phyloP scores from a whole-genome alignment of 169 alveolate genomes.

The Eimeria tenella region DNA sequence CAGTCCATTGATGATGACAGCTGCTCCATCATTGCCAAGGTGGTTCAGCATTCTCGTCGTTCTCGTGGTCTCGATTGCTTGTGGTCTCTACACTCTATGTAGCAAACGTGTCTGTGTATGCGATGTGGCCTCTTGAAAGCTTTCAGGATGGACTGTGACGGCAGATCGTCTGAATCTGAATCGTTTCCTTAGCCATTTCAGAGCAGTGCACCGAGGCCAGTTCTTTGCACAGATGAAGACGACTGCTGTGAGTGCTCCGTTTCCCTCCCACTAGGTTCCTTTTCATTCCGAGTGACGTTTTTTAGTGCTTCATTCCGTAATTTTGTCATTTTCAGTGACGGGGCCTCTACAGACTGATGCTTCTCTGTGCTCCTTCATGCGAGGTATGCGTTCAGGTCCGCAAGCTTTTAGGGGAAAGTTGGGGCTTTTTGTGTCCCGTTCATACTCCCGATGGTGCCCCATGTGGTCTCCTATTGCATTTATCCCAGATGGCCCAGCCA shows the following conservation, averaged over 20 bases:
- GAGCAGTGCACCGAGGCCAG: constrained; percentile 99
- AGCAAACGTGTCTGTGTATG: background rate
- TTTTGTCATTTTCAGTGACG: background rate
- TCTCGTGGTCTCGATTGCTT: no score
- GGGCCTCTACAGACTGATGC: background rate
- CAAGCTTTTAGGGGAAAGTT: constrained; percentile 98
- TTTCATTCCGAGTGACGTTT: background rate
- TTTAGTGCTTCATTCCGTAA: background rate
- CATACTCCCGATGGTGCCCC: constrained; percentile 99
- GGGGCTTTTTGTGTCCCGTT: constrained; percentile 99
- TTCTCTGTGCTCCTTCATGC: background rate
- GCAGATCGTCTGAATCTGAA: constrained; percentile 98
- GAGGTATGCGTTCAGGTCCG: constrained; percentile 87
- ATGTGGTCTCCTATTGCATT: constrained; percentile 98
- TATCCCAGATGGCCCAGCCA: constrained; percentile 83
- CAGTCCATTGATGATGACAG: background rate
- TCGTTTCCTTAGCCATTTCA: constrained; percentile 98
- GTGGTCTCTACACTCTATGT: no score
- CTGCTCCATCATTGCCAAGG: background rate
- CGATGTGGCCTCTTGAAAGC: constrained; percentile 88
- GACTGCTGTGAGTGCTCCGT: constrained; percentile 90
- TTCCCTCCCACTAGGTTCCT: background rate
- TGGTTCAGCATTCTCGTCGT: no score
- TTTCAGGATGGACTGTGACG: constrained; percentile 98
- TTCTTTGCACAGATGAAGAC: constrained; percentile 98